These are phyloP conservation scores for Thymus quinquecostatus DNA, from an alignment of 257 asterid species.

Conservation along the genomic window DNA sequence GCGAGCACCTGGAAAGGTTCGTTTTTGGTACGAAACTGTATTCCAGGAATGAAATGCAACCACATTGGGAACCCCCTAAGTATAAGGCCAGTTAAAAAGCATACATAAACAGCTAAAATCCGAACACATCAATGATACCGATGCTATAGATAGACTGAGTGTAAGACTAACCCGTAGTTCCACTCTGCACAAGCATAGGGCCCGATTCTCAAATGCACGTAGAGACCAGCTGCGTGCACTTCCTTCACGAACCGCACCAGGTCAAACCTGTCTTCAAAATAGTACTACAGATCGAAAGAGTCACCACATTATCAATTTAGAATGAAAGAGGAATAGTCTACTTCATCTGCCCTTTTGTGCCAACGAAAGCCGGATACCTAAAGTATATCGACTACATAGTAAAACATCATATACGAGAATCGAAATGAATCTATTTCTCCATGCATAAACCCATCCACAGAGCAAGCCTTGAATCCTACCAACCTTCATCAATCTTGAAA, in stretches of 20 bases:
- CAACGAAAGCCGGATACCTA: background rate
- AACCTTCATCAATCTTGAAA: background rate
- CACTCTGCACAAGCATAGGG: conserved; percentile 94
- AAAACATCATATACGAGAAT: no score
- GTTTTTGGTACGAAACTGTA: conserved; percentile 70
- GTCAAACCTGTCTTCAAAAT: conserved; percentile 73
- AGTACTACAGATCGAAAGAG: conserved; percentile 49
- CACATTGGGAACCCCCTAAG: conserved; percentile 81
- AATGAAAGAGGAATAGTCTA: background rate
- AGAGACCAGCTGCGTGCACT: conserved; percentile 73
- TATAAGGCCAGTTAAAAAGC: background rate
- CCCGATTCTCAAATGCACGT: conserved; percentile 72
- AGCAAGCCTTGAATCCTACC: background rate
- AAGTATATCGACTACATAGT: background rate
- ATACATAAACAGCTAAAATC: background rate
- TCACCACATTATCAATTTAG: conserved; percentile 4
- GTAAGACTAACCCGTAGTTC: conserved; percentile 72
- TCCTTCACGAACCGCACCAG: conserved; percentile 74
- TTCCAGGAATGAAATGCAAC: conserved; percentile 82
- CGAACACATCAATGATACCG: background rate
- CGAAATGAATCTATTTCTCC: no score
- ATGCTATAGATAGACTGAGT: conserved; percentile 10
- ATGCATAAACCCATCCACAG: no score
- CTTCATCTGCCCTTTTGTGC: background rate
- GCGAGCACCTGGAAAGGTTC: conserved; percentile 53